Evolutionary conservation across 306 rosid species (phyloP).

Genomic region (Vicia faba): DNA sequence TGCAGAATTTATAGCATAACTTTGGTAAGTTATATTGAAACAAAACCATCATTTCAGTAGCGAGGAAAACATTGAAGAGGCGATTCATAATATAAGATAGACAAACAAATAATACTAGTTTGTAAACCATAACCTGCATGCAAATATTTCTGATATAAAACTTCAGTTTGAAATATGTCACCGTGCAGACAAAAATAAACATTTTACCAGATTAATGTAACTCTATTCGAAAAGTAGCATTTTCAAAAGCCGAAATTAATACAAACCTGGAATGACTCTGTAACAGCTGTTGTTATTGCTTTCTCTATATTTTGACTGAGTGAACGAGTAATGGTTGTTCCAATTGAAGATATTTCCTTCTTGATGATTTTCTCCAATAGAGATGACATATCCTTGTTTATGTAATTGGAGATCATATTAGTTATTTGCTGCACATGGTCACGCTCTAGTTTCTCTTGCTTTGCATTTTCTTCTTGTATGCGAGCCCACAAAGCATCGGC

Average conservation of each 20-base stretch:
- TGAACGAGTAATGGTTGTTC: conserved; percentile 59
- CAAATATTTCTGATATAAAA: conserved; percentile 27
- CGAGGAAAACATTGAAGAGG: conserved; percentile 9
- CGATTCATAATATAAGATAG: conserved; percentile 14
- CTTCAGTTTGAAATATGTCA: conserved; percentile 1
- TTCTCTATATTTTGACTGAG: conserved; percentile 58
- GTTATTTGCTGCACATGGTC: conserved; percentile 61
- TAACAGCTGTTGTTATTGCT: conserved; percentile 49
- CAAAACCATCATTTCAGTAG: conserved; percentile 12
- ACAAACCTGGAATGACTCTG: conserved; percentile 68
- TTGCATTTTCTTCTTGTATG: conserved; percentile 66
- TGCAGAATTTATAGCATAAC: conserved; percentile 43
- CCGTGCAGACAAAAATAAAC: conserved; percentile 1
- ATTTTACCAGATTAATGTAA: background rate
- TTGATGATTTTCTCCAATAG: conserved; percentile 61
- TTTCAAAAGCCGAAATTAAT: conserved; percentile 32
- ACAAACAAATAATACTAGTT: conserved; percentile 27
- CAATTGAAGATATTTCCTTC: conserved; percentile 67
- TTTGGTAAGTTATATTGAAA: conserved; percentile 30
- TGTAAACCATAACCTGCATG: conserved; percentile 21
- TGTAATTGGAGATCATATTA: conserved; percentile 56
- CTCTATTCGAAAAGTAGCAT: conserved; percentile 23
- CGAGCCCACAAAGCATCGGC: conserved; percentile 69
- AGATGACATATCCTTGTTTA: conserved; percentile 59
- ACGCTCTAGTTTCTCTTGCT: conserved; percentile 64